These are phyloP conservation scores for Climacium dendroides DNA, from an alignment of 225 moss, liverwort and hornwort genomes.

Conservation along the genomic window DNA sequence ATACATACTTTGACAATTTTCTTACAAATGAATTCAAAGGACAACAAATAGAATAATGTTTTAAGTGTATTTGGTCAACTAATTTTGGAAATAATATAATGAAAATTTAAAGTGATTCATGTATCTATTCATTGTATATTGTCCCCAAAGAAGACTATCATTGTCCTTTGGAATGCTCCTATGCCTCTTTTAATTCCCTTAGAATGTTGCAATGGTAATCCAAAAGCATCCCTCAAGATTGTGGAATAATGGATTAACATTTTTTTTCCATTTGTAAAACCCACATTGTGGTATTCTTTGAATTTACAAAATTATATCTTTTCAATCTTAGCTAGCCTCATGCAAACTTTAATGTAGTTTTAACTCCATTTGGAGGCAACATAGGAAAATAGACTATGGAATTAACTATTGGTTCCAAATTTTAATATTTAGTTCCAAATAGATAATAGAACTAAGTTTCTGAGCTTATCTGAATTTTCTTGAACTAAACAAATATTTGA, in stretches of 20 bases:
- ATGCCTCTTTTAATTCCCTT: neutral
- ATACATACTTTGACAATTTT: neutral
- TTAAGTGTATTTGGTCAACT: neutral
- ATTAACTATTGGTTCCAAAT: neutral
- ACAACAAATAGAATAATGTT: neutral
- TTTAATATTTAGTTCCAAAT: neutral
- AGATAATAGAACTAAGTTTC: neutral
- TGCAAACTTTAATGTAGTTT: neutral
- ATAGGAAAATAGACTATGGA: neutral
- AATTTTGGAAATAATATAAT: neutral
- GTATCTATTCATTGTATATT: neutral
- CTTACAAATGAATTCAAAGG: neutral
- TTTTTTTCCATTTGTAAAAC: neutral
- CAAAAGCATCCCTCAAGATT: neutral
- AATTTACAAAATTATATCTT: neutral
- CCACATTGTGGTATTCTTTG: neutral
- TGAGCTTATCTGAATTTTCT: neutral
- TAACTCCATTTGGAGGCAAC: fast-evolving
- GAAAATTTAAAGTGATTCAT: neutral
- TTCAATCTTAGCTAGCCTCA: neutral
- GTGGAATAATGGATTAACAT: neutral
- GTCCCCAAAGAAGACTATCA: neutral
- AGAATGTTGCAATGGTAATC: neutral
- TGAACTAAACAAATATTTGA: neutral
- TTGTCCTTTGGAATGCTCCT: neutral